Base-by-base conservation (phyloP, 768 basidiomycete species). In the Phylloporus scabripes region DNA sequence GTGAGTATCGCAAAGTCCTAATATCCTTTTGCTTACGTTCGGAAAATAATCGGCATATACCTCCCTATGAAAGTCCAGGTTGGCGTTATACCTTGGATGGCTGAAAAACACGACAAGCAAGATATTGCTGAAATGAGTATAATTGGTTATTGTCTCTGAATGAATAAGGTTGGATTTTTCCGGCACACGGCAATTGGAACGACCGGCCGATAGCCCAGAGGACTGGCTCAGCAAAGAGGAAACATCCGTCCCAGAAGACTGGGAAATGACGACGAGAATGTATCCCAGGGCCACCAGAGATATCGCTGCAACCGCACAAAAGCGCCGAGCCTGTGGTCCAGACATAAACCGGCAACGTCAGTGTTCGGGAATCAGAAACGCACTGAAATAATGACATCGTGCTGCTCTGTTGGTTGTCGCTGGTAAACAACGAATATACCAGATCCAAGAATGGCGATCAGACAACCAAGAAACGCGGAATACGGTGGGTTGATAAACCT, bases 71-170 rank as follows among this genome's bases (percentile, higher is more conserved):
- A 61, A 72, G 49, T 78, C 76, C 21, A 77, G 51, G 49, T 78
- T 76, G 28, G 60, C 62, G 53, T 75, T 65, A 45, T 78, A 78
- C 39, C 76, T 60, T 20, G 72, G 58, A 48, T 78, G 76, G 42
- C 75, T 77, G 49, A 78, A 78, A 62, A 78, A 78, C 8, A 77
- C 74, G 41, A 78, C 57, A 29, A 78, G 58, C 10, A 78, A 60
- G 12, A 78, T 52, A 39, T 75, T 59, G 50, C 68, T 67, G 52
- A 78, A 78, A 9, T 60, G 57, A 28, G 64, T 62, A 44, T 71
- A 74, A 37, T 58, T 57, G 28, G 58, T 49, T 18, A 53, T 57
- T 23, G 54, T 51, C 42, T 46, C 53, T 23, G 46, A 33, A 31
- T 56, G 58, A 20, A 55, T 53, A 7, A 42, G 49, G 31, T 63